These are phyloP conservation scores for Neoboletus magnificus DNA, from an alignment of 768 basidiomycete genomes.

Conservation along the genomic window DNA sequence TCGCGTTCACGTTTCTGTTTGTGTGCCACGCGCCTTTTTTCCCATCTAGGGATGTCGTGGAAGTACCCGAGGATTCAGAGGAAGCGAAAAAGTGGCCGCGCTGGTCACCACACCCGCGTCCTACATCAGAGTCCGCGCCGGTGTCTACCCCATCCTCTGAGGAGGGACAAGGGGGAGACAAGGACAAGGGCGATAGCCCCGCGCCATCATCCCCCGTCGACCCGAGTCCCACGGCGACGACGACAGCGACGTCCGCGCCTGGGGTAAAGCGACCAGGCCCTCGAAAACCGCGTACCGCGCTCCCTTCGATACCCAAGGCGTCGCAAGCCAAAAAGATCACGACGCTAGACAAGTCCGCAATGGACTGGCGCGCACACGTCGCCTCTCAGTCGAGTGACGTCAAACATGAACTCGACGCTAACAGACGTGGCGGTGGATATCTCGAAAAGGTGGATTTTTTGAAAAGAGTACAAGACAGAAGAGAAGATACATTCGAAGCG, in stretches of 20 bases:
- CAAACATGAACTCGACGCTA: slow-evolving; percentile 71
- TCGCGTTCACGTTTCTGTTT: neutral
- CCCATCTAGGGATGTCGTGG: slow-evolving; percentile 58
- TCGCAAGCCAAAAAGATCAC: slow-evolving; percentile 72
- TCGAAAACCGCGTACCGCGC: slow-evolving; percentile 58
- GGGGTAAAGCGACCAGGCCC: slow-evolving; percentile 52
- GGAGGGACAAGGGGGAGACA: neutral
- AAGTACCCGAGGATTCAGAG: slow-evolving; percentile 67
- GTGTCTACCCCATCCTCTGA: slow-evolving; percentile 7
- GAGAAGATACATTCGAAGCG: slow-evolving; percentile 60
- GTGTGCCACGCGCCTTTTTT: neutral
- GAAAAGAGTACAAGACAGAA: slow-evolving; percentile 68
- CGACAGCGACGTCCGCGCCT: neutral
- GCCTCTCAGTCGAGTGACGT: slow-evolving; percentile 41
- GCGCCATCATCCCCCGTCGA: neutral
- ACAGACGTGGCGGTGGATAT: slow-evolving; percentile 73
- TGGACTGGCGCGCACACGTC: slow-evolving; percentile 81
- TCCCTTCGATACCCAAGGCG: slow-evolving; percentile 51
- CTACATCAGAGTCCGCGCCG: neutral
- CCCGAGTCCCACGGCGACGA: neutral
- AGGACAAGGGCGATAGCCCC: neutral
- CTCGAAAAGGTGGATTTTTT: slow-evolving; percentile 85
- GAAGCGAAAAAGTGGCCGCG: slow-evolving; percentile 77
- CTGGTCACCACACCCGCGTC: slow-evolving; percentile 32
- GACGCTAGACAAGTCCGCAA: slow-evolving; percentile 80